Percentiles rank a stretch among this genome's conserved stretches.
Evolutionary conservation across 108 stramenopile genomes (phyloP).

Genomic region (Stephanodiscus triporus): DNA sequence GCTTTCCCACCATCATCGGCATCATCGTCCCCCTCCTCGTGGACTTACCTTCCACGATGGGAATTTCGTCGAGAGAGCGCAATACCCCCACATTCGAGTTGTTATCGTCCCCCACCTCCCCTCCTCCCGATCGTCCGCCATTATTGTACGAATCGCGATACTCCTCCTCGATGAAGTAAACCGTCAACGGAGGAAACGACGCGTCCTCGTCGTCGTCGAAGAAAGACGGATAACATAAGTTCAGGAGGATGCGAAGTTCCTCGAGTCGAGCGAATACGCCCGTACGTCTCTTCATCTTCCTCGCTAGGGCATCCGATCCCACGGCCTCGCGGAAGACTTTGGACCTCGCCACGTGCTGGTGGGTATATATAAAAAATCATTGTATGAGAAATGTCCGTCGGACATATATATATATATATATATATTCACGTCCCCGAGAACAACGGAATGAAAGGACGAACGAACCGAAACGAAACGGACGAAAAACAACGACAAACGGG

Average conservation of each 20-base stretch:
- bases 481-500: too few species aligned
- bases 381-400: too few species aligned
- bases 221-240: slow-evolving; percentile 37
- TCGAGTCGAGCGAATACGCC: slow-evolving; percentile 46
- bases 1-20: not conserved
- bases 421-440: too few species aligned
- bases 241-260: slow-evolving; percentile 45
- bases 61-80: not conserved
- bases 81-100: not conserved
- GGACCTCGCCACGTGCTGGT: slow-evolving; percentile 41
- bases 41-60: too few species aligned
- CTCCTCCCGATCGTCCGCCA: too few species aligned
- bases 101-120: not conserved
- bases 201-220: too few species aligned
- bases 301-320: slow-evolving; percentile 45
- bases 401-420: too few species aligned
- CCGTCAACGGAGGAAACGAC: slow-evolving; percentile 2
- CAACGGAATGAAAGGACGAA: too few species aligned
- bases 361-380: too few species aligned
- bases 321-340: slow-evolving; percentile 49
- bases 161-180: slow-evolving; percentile 45
- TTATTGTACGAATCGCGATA: slow-evolving; percentile 11
- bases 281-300: slow-evolving; percentile 47
- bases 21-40: not conserved
- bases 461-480: too few species aligned